Conservation (phyloP, 1,139 yeast genomes). For the Candida anutae region DNA sequence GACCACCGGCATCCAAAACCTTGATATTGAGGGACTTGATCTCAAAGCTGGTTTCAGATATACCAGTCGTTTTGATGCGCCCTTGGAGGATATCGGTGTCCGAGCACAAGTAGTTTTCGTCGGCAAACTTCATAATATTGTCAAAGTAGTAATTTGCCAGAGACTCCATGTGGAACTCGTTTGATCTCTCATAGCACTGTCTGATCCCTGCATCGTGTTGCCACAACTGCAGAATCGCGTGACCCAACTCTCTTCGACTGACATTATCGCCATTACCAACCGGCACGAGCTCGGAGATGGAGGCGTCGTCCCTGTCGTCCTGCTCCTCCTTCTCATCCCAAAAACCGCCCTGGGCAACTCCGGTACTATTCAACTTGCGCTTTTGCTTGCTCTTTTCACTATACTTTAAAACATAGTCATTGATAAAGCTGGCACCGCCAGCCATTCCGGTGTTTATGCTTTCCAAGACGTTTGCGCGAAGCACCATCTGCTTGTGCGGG, state of each 20-base stretch:
- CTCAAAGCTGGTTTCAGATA: conserved; percentile 76
- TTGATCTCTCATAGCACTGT: conserved; percentile 52
- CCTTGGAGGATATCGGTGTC: conserved; percentile 85
- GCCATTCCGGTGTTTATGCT: conserved; percentile 62
- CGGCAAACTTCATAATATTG: conserved; percentile 54
- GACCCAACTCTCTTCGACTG: conserved; percentile 45
- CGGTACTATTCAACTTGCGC: conserved; percentile 49
- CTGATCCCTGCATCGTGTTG: conserved; percentile 56
- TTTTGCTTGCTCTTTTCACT: conserved; percentile 46
- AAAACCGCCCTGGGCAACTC: conserved; percentile 23
- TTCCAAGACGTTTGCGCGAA: conserved; percentile 52
- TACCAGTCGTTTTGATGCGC: conserved; percentile 91
- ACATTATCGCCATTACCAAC: too few species aligned
- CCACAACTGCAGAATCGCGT: conserved; percentile 66
- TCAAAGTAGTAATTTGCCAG: conserved; percentile 75
- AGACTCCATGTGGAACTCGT: conserved; percentile 77
- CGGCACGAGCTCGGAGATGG: conserved; percentile 2
- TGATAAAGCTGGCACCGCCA: conserved; percentile 57
- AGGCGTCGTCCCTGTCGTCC: conserved; percentile 6
- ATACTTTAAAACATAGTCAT: conserved; percentile 58
- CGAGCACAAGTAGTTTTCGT: conserved; percentile 58
- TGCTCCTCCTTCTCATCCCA: conserved; percentile 3
- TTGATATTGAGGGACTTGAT: conserved; percentile 62
- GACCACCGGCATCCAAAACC: conserved; percentile 96
- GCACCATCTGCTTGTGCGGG: conserved; percentile 39